Base-by-base conservation (phyloP, 2,329 filamentous ascomycete species). In the Beauveria medogensis region DNA sequence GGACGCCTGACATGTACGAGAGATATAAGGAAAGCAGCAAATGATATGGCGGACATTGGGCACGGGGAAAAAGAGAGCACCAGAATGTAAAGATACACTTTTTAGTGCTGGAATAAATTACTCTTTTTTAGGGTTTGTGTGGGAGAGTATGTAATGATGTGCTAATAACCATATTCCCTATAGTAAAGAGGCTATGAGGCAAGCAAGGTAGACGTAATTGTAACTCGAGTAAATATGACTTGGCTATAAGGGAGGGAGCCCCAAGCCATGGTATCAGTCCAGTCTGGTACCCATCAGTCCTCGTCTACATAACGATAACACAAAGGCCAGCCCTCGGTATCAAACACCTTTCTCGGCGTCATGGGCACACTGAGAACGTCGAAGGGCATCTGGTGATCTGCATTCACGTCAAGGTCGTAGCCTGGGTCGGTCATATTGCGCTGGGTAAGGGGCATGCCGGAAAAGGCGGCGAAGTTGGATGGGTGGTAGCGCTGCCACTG, bases 391-490 rank as follows among this genome's bases (percentile, higher is more conserved):
- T 5, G 40, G 16, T 44, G 53, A 55, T 55, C 37, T 3, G 40
- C 40, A 9, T 28, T 22, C 18, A 14, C 53, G n/a, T 41, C 16
- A 18, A 22, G 37, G 16, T 55, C 53, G 5, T 44, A 22, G 16
- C 40, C 5, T 20, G 37, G 14, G 20, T 28, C 22, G 20, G 16
- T 55, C 26, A 26, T 44, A 22, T 55, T 55, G 20, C 41, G 51
- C 3, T 12, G 20, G n/a, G 20, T 22, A 10, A 54, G 30, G 8
- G 53, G 53, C 20, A 24, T 44, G 53, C 53, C 40, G 20, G 53
- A 55, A 44, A 55, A 55, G 53, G 53, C 53, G 53, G 5, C 20
- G 5, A 55, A 55, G 22, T 55, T 55, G 53, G 53, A 28, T 43
- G 40, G 53, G 30, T 55, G 18, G 20, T 18, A 3, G 6, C 40